Conservation (phyloP, 106 monocot genomes). For the Xerophyta viscosa region DNA sequence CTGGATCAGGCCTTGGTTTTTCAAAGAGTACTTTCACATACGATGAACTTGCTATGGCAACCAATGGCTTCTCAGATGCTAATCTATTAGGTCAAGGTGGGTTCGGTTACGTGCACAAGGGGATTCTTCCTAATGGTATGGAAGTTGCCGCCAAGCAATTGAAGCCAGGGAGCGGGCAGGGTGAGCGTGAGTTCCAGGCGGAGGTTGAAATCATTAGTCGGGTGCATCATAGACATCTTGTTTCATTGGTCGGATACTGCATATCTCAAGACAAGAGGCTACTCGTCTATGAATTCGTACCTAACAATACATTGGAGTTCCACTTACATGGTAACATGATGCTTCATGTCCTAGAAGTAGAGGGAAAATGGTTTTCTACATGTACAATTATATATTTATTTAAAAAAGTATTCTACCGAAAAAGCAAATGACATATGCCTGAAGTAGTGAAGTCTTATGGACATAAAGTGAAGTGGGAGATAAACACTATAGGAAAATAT, state of each 20-base stretch:
- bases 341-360: not conserved
- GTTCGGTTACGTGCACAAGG: slow-evolving; percentile 41
- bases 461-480: no score
- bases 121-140: slow-evolving; percentile 32
- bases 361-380: no score
- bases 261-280: slow-evolving; percentile 25
- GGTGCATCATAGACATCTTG: slow-evolving; percentile 45
- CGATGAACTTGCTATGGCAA: slow-evolving; percentile 25
- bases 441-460: no score
- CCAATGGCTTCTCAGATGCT: slow-evolving; percentile 34
- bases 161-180: slow-evolving; percentile 43
- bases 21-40: slow-evolving; percentile 29
- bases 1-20: slow-evolving; percentile 14
- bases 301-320: slow-evolving; percentile 42
- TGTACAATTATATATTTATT: no score
- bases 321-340: slow-evolving; percentile 36
- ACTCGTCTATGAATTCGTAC: slow-evolving; percentile 47
- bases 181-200: slow-evolving; percentile 53
- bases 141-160: slow-evolving; percentile 43
- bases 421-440: no score
- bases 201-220: slow-evolving; percentile 53
- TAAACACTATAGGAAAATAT: no score
- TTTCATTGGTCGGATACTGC: slow-evolving; percentile 47
- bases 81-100: slow-evolving; percentile 38
- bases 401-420: no score